Base-by-base conservation (phyloP, 352 stramenopile genomes). In the Phytophthora brassicae region DNA sequence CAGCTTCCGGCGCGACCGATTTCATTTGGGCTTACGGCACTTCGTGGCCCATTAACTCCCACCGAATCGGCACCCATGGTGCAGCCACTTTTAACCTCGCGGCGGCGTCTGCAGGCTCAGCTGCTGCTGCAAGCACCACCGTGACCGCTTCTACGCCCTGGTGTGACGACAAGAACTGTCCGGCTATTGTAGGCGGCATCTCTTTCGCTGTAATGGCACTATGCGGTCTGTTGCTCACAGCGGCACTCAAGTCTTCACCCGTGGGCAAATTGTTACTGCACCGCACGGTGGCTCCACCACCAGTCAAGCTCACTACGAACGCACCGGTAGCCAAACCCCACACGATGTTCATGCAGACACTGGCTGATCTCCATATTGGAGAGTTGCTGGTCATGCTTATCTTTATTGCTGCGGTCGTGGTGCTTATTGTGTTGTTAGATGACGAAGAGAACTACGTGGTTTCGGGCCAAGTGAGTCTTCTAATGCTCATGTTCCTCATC, bases 401-500 rank as follows among this genome's bases (percentile, higher is more conserved):
- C 31, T 92, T 92, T 26, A 46, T 86, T 4, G 77, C 52, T 17
- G 74, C 77, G 0, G 49, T 90, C 14, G 51, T 84, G 13, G 71
- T 75, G 29, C 57, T 86, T 1, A 66, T 86, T 7, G 56, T 69
- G 17, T 17, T 83, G 53, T 69, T 81, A 54, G 63, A 52, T 0
- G 47, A 83, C 31, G 56, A 68, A 26, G 54, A 74, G 0, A 52
- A 69, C n/a, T 68, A 78, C 17, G 66, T 83, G 26, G 71, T 64
- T 5, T 80, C 78, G 6, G 85, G 85, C 28, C 79, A 89, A 31
- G 69, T 90, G 8, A 68, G 68, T 26, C 55, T 94, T 17, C 54
- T 90, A n/a, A 74, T 84, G 14, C 62, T 94, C 45, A 89, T 92
- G 81, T 92, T 94, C 53, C 53, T 94, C 51, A 77, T 94, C 26